A percentile compares a stretch with the other conserved stretches of the same genome.
Evolutionary conservation across 2,329 filamentous ascomycete genomes (phyloP).

Genomic region (Cercospora nicotianae): DNA sequence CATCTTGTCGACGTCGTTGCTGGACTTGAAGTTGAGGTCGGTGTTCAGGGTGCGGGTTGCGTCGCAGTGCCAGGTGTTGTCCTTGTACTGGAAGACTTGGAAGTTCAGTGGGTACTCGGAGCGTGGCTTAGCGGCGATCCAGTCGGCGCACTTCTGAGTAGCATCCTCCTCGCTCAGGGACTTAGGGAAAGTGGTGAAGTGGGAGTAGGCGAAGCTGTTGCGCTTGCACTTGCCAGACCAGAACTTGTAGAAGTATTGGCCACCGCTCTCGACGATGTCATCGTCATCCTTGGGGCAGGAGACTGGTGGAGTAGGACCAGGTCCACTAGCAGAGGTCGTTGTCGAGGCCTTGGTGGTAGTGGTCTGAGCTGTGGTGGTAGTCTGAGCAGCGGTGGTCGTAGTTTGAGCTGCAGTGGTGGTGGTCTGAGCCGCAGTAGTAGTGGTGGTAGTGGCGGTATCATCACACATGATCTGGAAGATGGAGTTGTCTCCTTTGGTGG

Average conservation of each 20-base stretch:
- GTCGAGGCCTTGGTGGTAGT: not conserved
- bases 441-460: not conserved
- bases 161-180: not conserved
- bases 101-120: not conserved
- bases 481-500: not conserved
- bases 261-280: not conserved
- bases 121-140: not conserved
- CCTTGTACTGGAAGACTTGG: not conserved
- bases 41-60: not conserved
- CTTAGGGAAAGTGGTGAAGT: not conserved
- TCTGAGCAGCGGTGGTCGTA: not conserved
- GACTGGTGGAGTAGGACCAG: not conserved
- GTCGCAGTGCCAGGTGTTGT: not conserved
- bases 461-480: slow-evolving; percentile 4
- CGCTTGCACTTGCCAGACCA: slow-evolving; percentile 4
- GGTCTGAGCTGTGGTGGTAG: not conserved
- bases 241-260: slow-evolving; percentile 4
- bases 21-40: not conserved
- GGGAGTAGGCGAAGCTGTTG: not conserved
- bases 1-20: not conserved
- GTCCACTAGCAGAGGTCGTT: not conserved
- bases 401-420: not conserved
- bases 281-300: not conserved
- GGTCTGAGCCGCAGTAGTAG: not conserved
- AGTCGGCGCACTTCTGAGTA: not conserved